A percentile compares a stretch with the other conserved stretches of the same genome.
These are phyloP conservation scores for Lippia alba DNA, from an alignment of 305 asterid species.

Conservation along the genomic window DNA sequence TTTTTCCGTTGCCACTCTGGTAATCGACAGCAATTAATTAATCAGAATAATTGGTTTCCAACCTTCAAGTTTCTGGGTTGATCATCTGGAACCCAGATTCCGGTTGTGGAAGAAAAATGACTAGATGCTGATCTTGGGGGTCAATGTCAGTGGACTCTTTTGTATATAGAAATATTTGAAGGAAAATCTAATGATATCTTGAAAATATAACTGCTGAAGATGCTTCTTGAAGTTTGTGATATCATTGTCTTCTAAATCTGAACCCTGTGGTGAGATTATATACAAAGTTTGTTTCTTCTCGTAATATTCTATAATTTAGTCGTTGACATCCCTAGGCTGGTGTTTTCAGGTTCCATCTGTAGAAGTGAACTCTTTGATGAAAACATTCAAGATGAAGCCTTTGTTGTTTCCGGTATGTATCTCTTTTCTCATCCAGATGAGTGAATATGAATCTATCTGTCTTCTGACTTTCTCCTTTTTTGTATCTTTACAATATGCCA, in stretches of 20 bases:
- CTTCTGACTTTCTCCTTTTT: constrained; percentile 29
- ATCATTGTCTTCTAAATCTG: too few species aligned
- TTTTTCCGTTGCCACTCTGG: neutral
- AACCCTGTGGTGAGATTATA: too few species aligned
- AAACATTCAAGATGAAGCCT: constrained; percentile 97
- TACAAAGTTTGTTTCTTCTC: neutral
- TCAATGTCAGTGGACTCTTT: constrained; percentile 6
- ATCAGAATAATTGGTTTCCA: neutral
- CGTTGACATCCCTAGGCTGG: constrained; percentile 29
- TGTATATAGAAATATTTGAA: neutral
- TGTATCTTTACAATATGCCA: constrained; percentile 12
- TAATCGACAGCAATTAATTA: neutral
- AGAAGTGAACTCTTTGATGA: constrained; percentile 97
- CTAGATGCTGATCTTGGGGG: neutral
- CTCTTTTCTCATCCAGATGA: constrained; percentile 32
- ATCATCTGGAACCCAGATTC: neutral
- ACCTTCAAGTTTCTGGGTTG: neutral
- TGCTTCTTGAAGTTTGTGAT: neutral
- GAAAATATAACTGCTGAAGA: neutral
- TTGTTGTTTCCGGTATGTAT: constrained; percentile 84
- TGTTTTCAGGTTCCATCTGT: constrained; percentile 92
- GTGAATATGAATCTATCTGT: constrained; percentile 31
- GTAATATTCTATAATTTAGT: constrained; percentile 2
- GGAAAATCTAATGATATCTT: constrained; percentile 1
- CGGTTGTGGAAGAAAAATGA: neutral